Evolutionary conservation across 495 filamentous ascomycete species (phyloP).

Genomic region (Talaromyces thailandensis): DNA sequence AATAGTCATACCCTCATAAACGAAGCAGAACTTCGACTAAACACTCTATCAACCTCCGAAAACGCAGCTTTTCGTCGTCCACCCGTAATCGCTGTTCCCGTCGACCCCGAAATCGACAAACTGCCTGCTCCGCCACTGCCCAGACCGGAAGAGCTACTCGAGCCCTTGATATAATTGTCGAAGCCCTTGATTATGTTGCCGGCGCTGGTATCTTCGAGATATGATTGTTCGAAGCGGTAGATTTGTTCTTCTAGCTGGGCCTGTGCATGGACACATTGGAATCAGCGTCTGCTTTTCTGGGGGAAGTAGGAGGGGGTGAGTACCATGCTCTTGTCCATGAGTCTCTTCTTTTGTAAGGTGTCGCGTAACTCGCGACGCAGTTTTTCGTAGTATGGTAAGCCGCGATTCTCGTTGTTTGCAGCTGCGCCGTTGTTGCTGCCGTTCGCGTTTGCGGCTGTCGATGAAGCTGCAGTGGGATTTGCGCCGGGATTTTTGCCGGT

Average conservation of each 20-base stretch:
- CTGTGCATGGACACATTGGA: conserved; percentile 18
- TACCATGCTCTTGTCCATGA: conserved; percentile 60
- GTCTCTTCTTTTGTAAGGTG: conserved; percentile 55
- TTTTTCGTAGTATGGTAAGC: conserved; percentile 65
- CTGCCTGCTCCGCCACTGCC: conserved; percentile 28
- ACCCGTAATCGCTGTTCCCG: conserved; percentile 13
- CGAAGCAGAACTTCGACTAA: conserved; percentile 41
- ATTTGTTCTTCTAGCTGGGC: conserved; percentile 73
- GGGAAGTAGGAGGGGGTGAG: conserved; percentile 4
- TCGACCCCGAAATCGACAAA: conserved; percentile 19
- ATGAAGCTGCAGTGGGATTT: conserved; percentile 20
- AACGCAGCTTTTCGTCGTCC: conserved; percentile 35
- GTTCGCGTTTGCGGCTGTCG: conserved; percentile 14
- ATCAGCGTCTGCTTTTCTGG: not conserved
- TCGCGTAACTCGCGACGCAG: conserved; percentile 60
- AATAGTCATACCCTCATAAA: conserved; percentile 37
- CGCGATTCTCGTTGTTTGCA: conserved; percentile 26
- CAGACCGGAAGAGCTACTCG: conserved; percentile 26
- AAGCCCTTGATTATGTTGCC: conserved; percentile 98
- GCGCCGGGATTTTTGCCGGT: conserved; percentile 1
- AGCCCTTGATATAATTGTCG: conserved; percentile 93
- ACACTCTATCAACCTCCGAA: conserved; percentile 41
- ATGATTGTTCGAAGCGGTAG: conserved; percentile 70
- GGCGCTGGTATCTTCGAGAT: conserved; percentile 80
- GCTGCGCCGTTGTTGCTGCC: conserved; percentile 11